phyloP scores from a whole-genome alignment of 768 basidiomycete species.

The Rhizopogon roseolus region DNA sequence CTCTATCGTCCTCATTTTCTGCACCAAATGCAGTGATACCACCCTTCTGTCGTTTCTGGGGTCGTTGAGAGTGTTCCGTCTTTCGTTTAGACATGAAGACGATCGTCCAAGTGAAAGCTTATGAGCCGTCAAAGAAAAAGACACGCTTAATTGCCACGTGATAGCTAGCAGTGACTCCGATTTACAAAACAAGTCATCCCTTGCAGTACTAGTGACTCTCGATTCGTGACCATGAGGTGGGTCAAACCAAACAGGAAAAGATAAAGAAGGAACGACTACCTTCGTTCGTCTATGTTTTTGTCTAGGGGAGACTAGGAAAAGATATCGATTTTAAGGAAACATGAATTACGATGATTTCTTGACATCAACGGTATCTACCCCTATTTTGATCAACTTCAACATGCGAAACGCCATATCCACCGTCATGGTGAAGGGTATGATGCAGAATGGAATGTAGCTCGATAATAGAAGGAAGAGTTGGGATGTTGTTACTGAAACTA shows the following conservation, averaged over 20 bases:
- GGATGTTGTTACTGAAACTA: conserved; percentile 38
- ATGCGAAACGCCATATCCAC: conserved; percentile 61
- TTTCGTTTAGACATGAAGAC: conserved; percentile 11
- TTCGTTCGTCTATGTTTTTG: too few relatives aligned
- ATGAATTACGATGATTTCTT: conserved; percentile 14
- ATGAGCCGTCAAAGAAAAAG: not conserved
- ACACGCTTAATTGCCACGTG: too few relatives aligned
- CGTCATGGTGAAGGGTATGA: conserved; percentile 67
- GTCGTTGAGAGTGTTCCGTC: not conserved
- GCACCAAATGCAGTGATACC: conserved; percentile 33
- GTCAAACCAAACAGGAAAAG: too few relatives aligned
- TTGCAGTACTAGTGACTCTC: too few relatives aligned
- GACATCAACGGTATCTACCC: conserved; percentile 9
- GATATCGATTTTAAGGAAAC: too few relatives aligned
- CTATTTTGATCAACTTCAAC: conserved; percentile 24
- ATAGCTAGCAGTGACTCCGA: too few relatives aligned
- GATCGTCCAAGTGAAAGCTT: not conserved
- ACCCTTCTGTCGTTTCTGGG: conserved; percentile 13
- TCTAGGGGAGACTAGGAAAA: too few relatives aligned
- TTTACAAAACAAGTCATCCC: too few relatives aligned
- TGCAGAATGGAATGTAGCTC: conserved; percentile 73
- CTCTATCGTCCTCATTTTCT: conserved; percentile 39
- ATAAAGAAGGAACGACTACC: too few relatives aligned
- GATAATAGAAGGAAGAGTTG: conserved; percentile 57
- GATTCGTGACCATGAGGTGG: too few relatives aligned